Evolutionary conservation across 805 yeast species (phyloP), one percentile per base, ranked within the genome.

Genomic region (Yarrowia porcina): DNA sequence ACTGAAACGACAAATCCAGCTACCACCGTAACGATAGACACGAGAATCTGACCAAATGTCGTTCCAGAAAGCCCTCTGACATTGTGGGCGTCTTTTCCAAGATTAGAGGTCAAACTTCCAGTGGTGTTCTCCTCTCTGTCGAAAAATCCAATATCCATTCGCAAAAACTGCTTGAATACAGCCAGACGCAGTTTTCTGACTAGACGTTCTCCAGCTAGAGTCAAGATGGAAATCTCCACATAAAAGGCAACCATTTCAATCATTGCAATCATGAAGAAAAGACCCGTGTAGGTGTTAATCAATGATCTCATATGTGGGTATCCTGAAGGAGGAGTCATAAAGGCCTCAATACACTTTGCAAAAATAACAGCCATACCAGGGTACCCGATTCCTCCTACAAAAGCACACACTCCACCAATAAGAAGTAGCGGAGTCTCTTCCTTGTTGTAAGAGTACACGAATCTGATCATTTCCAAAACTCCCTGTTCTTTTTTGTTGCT

Each of bases 61-160:
- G 78, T 74, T 21, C 79, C 79, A 10, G 77, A 76, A 4, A 76
- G 66, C 17, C 78, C 78, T 36, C 75, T 73, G 17, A 75, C 73
- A 17, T 74, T 71, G 52, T 74, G 74, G 9, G 77, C 79, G 60
- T 76, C 79, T 49, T 73, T 75, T 44, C 77, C 77, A 15, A 76
- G 66, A 28, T 73, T 71, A 0, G 77, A 66, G 1, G 77, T 73
- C 18, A 76, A 67, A 4, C 77, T 66, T 36, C 79, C 79, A 5
- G 78, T 71, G 15, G 76, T 66, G 63, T 75, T 74, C 50, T 71
- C 71, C 10, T 71, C 73, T 50, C 67, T 65, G 61, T 76, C 79
- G 57, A 70, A 76, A 63, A 70, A 76, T 0, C 71, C 72, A 41
- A 76, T 69, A 56, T 76, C 79, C 69, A 74, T 72, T 27, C 77